phyloP scores from a whole-genome alignment of 768 basidiomycete species.

The Kwoniella sp. region DNA sequence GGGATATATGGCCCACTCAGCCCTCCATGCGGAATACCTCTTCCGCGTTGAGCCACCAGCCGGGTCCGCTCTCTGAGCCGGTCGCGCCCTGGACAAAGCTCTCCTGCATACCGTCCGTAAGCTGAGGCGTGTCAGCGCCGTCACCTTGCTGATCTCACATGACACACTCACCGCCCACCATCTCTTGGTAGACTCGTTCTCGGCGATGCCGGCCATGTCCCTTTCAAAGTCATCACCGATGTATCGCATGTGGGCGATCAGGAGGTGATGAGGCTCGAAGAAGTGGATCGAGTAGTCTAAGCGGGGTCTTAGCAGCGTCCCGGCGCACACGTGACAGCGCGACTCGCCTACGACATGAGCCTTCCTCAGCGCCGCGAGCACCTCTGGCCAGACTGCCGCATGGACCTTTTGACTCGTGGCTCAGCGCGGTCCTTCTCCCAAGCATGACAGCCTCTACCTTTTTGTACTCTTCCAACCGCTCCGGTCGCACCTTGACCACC shows the following conservation, averaged over 20 bases:
- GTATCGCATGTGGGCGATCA: conserved; percentile 78
- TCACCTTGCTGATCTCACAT: background rate
- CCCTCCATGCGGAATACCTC: conserved; percentile 69
- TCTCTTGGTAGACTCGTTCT: conserved; percentile 64
- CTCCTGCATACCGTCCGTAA: conserved; percentile 68
- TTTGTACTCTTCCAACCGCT: conserved; percentile 51
- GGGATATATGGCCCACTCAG: too few relatives aligned
- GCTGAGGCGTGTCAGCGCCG: background rate
- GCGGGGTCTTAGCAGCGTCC: too few relatives aligned
- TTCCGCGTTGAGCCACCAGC: conserved; percentile 63
- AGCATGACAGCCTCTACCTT: conserved; percentile 24
- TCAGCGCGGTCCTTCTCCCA: background rate
- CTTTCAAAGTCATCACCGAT: conserved; percentile 61
- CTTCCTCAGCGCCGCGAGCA: conserved; percentile 61
- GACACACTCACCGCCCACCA: conserved; percentile 63
- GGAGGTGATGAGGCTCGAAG: conserved; percentile 56
- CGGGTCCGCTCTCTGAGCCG: conserved; percentile 62
- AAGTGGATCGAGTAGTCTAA: conserved; percentile 72
- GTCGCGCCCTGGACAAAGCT: conserved; percentile 66
- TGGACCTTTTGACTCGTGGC: conserved; percentile 51
- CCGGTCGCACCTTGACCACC: conserved; percentile 61
- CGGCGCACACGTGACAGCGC: too few relatives aligned
- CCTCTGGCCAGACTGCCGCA: conserved; percentile 63
- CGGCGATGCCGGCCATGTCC: conserved; percentile 64
- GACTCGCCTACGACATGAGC: conserved; percentile 57